Percentiles rank a stretch among this genome's conserved stretches.
phyloP scores from a whole-genome alignment of 2,329 filamentous ascomycete species.

The Apiospora malaysiana region DNA sequence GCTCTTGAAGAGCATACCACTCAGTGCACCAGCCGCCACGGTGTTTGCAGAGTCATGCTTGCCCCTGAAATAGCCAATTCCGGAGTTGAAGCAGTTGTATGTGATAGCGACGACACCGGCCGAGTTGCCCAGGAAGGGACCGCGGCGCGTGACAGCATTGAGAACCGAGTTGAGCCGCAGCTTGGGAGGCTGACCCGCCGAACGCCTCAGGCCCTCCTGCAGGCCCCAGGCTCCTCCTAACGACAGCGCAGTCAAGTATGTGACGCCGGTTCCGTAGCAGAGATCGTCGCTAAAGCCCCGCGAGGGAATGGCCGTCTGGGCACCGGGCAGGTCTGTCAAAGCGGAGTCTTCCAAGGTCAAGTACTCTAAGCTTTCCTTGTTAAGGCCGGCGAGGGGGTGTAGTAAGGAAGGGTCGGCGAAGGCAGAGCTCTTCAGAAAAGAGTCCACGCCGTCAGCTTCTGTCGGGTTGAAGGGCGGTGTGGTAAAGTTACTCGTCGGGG shows the following conservation, averaged over 20 bases:
- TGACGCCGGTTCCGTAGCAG: conserved; percentile 95
- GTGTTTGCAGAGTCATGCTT: conserved; percentile 93
- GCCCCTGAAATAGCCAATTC: conserved; percentile 77
- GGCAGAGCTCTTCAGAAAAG: conserved; percentile 78
- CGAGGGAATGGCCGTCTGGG: conserved; percentile 87
- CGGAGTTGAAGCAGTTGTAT: conserved; percentile 92
- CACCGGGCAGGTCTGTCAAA: conserved; percentile 83
- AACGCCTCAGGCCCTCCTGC: conserved; percentile 84
- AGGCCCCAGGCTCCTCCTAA: conserved; percentile 92
- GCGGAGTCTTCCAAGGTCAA: conserved; percentile 90
- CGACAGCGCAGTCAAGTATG: conserved; percentile 86
- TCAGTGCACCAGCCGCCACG: conserved; percentile 81
- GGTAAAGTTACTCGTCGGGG: conserved; percentile 57
- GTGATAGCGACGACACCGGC: conserved; percentile 94
- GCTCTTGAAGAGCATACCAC: conserved; percentile 96
- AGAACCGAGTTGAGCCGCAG: conserved; percentile 92
- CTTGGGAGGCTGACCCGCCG: conserved; percentile 81
- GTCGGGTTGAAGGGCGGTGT: conserved; percentile 72
- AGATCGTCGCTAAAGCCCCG: conserved; percentile 98
- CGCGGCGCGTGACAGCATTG: conserved; percentile 90
- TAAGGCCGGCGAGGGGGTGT: conserved; percentile 91
- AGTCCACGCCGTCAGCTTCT: conserved; percentile 79
- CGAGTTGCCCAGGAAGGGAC: conserved; percentile 94
- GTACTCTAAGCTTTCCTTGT: conserved; percentile 94
- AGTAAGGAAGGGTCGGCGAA: conserved; percentile 87